Base-by-base conservation (phyloP, 1,139 yeast genomes). In the Hansenula sp. region DNA sequence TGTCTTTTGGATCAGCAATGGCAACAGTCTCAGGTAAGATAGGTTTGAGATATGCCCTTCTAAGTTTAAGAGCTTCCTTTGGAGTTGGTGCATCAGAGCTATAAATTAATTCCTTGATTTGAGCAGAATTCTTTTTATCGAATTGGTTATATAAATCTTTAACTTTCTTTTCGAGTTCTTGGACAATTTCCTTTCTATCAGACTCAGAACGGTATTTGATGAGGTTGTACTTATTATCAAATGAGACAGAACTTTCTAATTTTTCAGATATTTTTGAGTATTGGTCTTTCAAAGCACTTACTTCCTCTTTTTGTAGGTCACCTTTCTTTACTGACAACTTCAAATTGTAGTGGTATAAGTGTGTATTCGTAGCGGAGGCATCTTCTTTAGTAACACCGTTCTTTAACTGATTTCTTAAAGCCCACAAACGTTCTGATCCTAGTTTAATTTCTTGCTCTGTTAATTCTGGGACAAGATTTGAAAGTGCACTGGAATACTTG, bases 361-460 rank as follows among this genome's bases (percentile, higher is more conserved):
- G 75, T 17, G 78, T 71, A 2, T 83, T 73, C 47, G 82, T 84
- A 36, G 66, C 65, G 44, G 68, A 69, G 11, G 90, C 80, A 39
- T 83, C 87, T 34, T 67, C 69, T n/a, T 68, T 48, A 1, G 64
- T 41, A 41, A 77, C 73, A 19, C 77, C 81, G 44, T 73, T 76
- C 51, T 68, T 68, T 38, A 77, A 44, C 43, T 66, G 73, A 36
- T 71, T 70, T 48, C 69, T 71, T 37, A 84, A 66, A 29, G 69
- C 64, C 16, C 74, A 60, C 39, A 85, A 64, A 56, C 92, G 76
- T 30, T 63, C 55, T 10, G 76, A 63, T 3, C 76, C 77, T n/a
- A 66, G 38, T 3, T 55, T 52, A 14, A 60, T 35, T n/a, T 71
- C 69, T 4, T 54, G 57, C 22, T 64, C 70, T 25, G 56, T 51